A percentile compares a stretch with the other conserved stretches of the same genome.
Evolutionary conservation across 176 grass and related monocot genomes (phyloP).

Genomic region (Triticum monococcum): DNA sequence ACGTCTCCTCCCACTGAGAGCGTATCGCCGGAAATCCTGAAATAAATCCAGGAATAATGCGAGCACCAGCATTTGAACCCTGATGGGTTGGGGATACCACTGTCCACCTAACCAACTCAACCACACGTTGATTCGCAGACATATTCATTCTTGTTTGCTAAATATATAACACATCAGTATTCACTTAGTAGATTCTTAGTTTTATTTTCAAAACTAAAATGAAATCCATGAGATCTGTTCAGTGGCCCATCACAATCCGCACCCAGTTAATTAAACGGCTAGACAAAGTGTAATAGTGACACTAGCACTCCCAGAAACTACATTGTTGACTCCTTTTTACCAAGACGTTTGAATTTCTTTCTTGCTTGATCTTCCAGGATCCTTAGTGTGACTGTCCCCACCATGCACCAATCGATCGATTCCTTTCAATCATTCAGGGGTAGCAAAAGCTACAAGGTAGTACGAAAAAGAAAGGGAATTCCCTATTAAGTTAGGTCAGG

Average conservation of each 20-base stretch:
- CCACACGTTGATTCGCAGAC: too few relatives aligned
- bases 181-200: not conserved
- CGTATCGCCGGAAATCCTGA: too few relatives aligned
- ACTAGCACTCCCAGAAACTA: slow-evolving; percentile 29
- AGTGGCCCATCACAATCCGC: slow-evolving; percentile 41
- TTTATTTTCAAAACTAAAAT: not conserved
- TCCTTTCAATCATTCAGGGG: slow-evolving; percentile 50
- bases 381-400: slow-evolving; percentile 38
- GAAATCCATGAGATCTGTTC: slow-evolving; percentile 15
- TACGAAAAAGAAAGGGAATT: slow-evolving; percentile 22
- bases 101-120: too few relatives aligned
- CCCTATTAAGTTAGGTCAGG: slow-evolving; percentile 23
- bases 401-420: slow-evolving; percentile 36
- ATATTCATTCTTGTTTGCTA: not conserved
- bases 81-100: too few relatives aligned
- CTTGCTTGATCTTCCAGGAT: slow-evolving; percentile 36
- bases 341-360: slow-evolving; percentile 31
- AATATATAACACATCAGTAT: not conserved
- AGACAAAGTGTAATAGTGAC: slow-evolving; percentile 45
- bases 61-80: too few relatives aligned
- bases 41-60: too few relatives aligned
- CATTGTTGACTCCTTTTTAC: slow-evolving; percentile 46
- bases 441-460: slow-evolving; percentile 33
- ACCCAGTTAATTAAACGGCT: slow-evolving; percentile 1
- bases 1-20: too few relatives aligned